Percentiles rank a stretch among this genome's conserved stretches.
Evolutionary conservation across 495 filamentous ascomycete species (phyloP).

Genomic region (Xylaria grammica): DNA sequence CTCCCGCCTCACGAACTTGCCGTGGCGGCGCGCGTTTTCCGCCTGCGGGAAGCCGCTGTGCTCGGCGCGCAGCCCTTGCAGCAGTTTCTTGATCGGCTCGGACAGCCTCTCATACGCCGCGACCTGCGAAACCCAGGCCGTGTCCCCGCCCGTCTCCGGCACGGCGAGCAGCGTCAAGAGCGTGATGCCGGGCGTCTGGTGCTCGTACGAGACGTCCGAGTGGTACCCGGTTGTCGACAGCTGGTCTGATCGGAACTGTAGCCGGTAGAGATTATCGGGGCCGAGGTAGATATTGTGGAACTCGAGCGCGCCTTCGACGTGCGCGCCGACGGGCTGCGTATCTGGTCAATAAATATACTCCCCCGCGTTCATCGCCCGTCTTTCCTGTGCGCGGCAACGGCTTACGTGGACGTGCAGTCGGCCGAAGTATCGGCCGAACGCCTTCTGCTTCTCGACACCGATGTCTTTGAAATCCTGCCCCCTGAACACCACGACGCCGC

Average conservation of each 20-base stretch:
- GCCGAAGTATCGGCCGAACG: slow-evolving; percentile 70
- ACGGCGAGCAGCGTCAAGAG: slow-evolving; percentile 71
- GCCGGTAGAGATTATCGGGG: slow-evolving; percentile 50
- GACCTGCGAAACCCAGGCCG: slow-evolving; percentile 75
- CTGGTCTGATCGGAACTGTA: slow-evolving; percentile 50
- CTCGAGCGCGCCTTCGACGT: slow-evolving; percentile 49
- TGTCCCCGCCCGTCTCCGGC: slow-evolving; percentile 77
- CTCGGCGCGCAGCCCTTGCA: slow-evolving; percentile 71
- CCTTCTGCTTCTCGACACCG: slow-evolving; percentile 62
- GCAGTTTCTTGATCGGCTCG: slow-evolving; percentile 68
- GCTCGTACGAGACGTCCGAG: slow-evolving; percentile 69
- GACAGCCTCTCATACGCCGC: slow-evolving; percentile 75
- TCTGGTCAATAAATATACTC: background rate
- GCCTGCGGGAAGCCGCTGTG: slow-evolving; percentile 77
- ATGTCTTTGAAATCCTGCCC: slow-evolving; percentile 70
- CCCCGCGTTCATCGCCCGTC: too few species aligned
- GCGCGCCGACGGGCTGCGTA: slow-evolving; percentile 47
- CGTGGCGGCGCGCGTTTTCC: slow-evolving; percentile 62
- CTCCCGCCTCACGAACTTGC: slow-evolving; percentile 69
- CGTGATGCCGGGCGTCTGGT: slow-evolving; percentile 80
- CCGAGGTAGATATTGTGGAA: slow-evolving; percentile 57
- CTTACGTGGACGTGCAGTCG: slow-evolving; percentile 65
- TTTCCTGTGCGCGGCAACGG: background rate
- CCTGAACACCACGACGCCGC: slow-evolving; percentile 77
- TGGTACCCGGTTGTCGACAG: slow-evolving; percentile 51